phyloP scores from a whole-genome alignment of 2,329 filamentous ascomycete genomes.

The Phoma sp. region DNA sequence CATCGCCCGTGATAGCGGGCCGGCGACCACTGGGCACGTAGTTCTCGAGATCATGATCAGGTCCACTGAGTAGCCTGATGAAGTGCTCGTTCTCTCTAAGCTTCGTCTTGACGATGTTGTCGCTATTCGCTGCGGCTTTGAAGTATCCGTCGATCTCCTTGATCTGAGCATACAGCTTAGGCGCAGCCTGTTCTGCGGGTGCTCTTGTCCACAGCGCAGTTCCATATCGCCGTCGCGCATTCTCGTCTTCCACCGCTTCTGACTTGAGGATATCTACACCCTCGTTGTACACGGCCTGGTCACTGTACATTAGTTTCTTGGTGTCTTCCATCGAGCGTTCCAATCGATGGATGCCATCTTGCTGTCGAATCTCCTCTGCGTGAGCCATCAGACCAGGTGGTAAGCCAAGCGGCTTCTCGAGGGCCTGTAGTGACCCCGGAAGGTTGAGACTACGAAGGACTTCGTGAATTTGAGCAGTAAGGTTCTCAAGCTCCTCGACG shows the following conservation, averaged over 20 bases:
- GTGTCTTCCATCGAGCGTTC: slow-evolving; percentile 86
- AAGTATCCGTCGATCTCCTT: slow-evolving; percentile 88
- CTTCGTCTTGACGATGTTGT: slow-evolving; percentile 78
- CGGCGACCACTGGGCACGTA: slow-evolving; percentile 87
- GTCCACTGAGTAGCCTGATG: slow-evolving; percentile 77
- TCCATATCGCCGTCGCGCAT: slow-evolving; percentile 77
- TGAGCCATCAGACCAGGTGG: slow-evolving; percentile 86
- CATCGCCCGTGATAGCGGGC: slow-evolving; percentile 77
- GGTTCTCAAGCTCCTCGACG: slow-evolving; percentile 79
- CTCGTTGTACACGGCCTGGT: slow-evolving; percentile 81
- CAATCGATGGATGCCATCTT: slow-evolving; percentile 81
- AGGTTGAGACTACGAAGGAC: slow-evolving; percentile 83
- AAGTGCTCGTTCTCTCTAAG: slow-evolving; percentile 77
- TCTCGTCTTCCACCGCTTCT: slow-evolving; percentile 84
- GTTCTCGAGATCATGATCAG: slow-evolving; percentile 82
- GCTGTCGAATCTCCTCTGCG: slow-evolving; percentile 91
- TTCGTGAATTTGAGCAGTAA: slow-evolving; percentile 82
- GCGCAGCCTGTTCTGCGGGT: slow-evolving; percentile 72
- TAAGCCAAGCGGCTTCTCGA: slow-evolving; percentile 92
- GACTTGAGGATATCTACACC: slow-evolving; percentile 78
- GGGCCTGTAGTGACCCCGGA: slow-evolving; percentile 88
- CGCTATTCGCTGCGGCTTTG: slow-evolving; percentile 71
- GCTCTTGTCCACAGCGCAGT: slow-evolving; percentile 84
- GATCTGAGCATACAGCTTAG: slow-evolving; percentile 76
- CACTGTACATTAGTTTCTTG: slow-evolving; percentile 83